Evolutionary conservation across 371 early-diverging fungal species (phyloP), one percentile per base, ranked within the genome.

Genomic region (Catenaria anguillulae): DNA sequence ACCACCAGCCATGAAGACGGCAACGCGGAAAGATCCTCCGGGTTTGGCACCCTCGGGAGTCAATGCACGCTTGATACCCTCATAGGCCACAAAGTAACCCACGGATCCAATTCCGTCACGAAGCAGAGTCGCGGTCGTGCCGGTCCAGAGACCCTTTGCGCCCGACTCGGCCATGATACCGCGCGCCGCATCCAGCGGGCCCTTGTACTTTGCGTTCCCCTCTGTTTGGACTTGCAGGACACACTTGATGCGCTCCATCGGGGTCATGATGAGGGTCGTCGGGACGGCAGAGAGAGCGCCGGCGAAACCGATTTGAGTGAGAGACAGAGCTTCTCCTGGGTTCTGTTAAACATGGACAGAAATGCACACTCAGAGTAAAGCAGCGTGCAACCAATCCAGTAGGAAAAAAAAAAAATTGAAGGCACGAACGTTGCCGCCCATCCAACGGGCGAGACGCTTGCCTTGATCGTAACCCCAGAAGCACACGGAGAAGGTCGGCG

Each of bases 71-170:
- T 95, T 91, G 77, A 89, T 74, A 58, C 82, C 67, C 74, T 97
- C 98, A 71, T 96, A 97, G 15, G 89, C 90, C 65, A 88, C 92
- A 84, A 95, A 92, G 80, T 93, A 97, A n/a, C 93, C 94, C 50
- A 92, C 93, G 40, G 87, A 87, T 62, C 96, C 97, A 21, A 95
- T 94, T 50, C 84, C 84, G 72, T 97, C 97, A 63, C 97, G 83
- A 64, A 90, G 75, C 35, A 97, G 76, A 5, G 97, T 96, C 48
- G 95, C 95, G 61, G 86, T 84, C 19, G 94, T 90, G 63, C 97
- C 96, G 67, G 90, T 80, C 83, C 86, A 97, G 70, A 97, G 78
- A 55, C 86, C 80, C 45, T 80, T 70, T 46, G 93, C 62, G 68
- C 94, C 93, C 56, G 75, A 62, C 64, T 75, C 77, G 64, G 74